Evolutionary conservation across 202 grass and related monocot genomes (phyloP), one percentile per base, ranked within the genome.

Genomic region (Bolboschoenoplectus hybrid): DNA sequence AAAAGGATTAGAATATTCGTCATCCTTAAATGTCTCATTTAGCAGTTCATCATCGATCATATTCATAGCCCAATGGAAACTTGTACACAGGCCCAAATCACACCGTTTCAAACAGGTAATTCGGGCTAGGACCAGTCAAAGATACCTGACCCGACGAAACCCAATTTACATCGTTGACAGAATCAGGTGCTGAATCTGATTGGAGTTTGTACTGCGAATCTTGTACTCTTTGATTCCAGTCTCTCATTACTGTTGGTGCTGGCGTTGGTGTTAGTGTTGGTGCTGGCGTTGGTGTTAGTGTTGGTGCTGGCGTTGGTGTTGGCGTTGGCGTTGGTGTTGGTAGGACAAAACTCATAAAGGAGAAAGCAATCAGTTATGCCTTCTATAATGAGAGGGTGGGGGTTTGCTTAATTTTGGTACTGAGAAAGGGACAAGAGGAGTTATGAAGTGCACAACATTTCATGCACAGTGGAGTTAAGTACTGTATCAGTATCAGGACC

Each of bases 381-480:
- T 77, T 13, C 6, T 56, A 39, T 53, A 77, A 55, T 16, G 6
- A 77, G n/a, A 7, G 41, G 26, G 26, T 26, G 0, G 26, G 26
- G 26, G 26, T 26, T 65, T 82, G 61, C 55, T 65, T 65, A 46
- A 82, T 17, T 82, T 19, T 65, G 40, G 40, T 63, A 47, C 40
- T 9, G 44, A 47, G 39, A 82, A 65, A 82, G 40, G 43, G 80
- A 64, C 79, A 82, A 82, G 79, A 53, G 49, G 32, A 64, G 79
- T 80, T 36, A 80, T 80, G 56, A 58, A 62, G 55, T 81, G 53
- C 52, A 26, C 26, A 43, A 62, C 63, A 81, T 63, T 61, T 61
- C 9, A 80, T 75, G 71, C 74, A 79, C 67, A 79, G 74, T 79
- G 2, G 5, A 56, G 52, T 36, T 6, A 58, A 80, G 50, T 56